A percentile compares a stretch with the other conserved stretches of the same genome.
These are phyloP conservation scores for Populus alba DNA, from an alignment of 345 rosid species.

Conservation along the genomic window DNA sequence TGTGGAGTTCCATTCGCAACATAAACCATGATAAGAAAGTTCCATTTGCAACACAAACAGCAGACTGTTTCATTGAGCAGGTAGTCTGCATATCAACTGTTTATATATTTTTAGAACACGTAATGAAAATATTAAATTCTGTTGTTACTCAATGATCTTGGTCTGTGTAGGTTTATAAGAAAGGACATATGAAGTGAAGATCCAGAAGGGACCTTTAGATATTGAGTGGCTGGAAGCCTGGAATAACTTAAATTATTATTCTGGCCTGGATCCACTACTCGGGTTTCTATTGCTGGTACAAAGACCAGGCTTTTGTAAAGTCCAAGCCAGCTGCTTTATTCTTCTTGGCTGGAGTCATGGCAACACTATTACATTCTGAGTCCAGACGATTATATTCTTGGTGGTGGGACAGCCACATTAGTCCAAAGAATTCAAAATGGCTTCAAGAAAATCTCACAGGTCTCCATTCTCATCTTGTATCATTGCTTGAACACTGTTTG, in stretches of 20 bases:
- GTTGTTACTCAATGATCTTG: constrained; percentile 1
- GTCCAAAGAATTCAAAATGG: constrained; percentile 80
- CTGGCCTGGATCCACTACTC: constrained; percentile 72
- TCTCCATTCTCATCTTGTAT: constrained; percentile 19
- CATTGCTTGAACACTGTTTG: not conserved
- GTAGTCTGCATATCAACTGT: constrained; percentile 14
- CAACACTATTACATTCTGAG: constrained; percentile 27
- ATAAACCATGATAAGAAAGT: not conserved
- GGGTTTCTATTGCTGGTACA: constrained; percentile 41
- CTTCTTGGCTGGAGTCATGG: constrained; percentile 48
- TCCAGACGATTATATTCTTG: constrained; percentile 48
- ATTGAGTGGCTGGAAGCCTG: constrained; percentile 14
- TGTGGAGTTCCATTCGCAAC: constrained; percentile 12
- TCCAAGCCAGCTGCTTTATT: constrained; percentile 52
- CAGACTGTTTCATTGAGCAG: constrained; percentile 12
- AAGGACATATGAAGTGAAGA: not conserved
- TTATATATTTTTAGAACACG: not conserved
- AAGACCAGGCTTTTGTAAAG: constrained; percentile 50
- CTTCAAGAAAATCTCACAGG: constrained; percentile 83
- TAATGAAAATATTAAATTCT: not conserved
- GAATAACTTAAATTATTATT: constrained; percentile 29
- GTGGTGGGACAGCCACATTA: constrained; percentile 89
- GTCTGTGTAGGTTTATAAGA: constrained; percentile 11
- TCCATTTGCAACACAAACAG: not conserved
- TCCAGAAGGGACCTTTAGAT: constrained; percentile 1